Percentiles rank a stretch among this genome's conserved stretches.
These are phyloP conservation scores for Boechera divaricarpa DNA, from an alignment of 345 rosid genomes.

Conservation along the genomic window DNA sequence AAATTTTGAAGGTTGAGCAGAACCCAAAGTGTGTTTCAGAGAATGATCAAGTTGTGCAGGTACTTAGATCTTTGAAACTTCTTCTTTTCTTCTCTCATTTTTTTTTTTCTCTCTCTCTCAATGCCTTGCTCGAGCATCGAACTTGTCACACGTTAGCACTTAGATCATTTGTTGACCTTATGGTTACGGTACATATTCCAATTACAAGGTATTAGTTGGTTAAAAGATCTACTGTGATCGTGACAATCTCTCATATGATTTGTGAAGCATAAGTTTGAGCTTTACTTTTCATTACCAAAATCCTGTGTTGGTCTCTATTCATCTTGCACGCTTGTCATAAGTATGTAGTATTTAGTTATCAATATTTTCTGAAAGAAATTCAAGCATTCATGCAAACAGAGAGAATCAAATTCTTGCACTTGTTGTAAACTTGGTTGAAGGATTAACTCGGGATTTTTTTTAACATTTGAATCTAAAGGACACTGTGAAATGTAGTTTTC, in stretches of 20 bases:
- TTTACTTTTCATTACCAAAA: slow-evolving; percentile 11
- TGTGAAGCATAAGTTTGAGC: slow-evolving; percentile 17
- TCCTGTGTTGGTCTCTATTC: not conserved
- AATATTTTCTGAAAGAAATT: not conserved
- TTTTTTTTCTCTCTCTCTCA: no score
- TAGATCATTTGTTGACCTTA: slow-evolving; percentile 8
- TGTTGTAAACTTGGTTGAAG: slow-evolving; percentile 2
- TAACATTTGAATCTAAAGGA: slow-evolving; percentile 1
- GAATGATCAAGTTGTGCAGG: slow-evolving; percentile 90
- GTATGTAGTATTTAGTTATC: not conserved
- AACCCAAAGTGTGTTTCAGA: slow-evolving; percentile 68
- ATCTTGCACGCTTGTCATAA: slow-evolving; percentile 7
- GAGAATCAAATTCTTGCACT: slow-evolving; percentile 2
- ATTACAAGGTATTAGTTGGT: slow-evolving; percentile 13
- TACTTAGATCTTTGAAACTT: slow-evolving; percentile 31
- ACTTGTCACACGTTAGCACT: slow-evolving; percentile 40
- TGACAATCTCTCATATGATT: slow-evolving; percentile 29
- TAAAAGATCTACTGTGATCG: not conserved
- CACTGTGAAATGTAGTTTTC: slow-evolving; percentile 21
- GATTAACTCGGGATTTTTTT: slow-evolving; percentile 7
- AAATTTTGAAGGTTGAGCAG: slow-evolving; percentile 60
- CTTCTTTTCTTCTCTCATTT: no score
- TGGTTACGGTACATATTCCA: slow-evolving; percentile 17
- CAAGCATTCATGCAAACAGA: slow-evolving; percentile 6
- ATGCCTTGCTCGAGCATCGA: no score